Percentiles rank a stretch among this genome's conserved stretches.
These are phyloP conservation scores for Tolypocladium tundrense DNA, from an alignment of 2,329 filamentous ascomycete species.

Conservation along the genomic window DNA sequence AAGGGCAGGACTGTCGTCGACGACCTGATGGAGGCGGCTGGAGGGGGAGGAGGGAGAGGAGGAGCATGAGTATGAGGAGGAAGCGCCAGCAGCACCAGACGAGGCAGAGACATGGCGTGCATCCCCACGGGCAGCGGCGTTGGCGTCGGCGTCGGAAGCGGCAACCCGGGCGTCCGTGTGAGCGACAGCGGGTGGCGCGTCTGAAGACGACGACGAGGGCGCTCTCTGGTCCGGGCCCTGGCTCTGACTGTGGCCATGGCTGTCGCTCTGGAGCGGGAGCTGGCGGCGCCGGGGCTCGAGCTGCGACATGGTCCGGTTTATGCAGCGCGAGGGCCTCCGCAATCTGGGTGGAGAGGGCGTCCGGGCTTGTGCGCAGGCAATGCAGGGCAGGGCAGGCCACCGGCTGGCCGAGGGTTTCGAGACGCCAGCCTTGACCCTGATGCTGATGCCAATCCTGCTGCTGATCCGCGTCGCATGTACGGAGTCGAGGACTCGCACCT, in stretches of 20 bases:
- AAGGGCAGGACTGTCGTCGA: slow-evolving; percentile 37
- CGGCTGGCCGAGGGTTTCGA: slow-evolving; percentile 20
- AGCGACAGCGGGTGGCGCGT: background rate
- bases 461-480: slow-evolving; percentile 38
- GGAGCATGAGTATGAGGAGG: slow-evolving; percentile 2
- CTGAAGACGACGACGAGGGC: background rate
- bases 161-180: background rate
- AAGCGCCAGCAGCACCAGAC: background rate
- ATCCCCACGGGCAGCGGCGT: background rate
- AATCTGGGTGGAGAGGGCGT: slow-evolving; percentile 1
- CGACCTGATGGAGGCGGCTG: slow-evolving; percentile 9
- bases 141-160: background rate
- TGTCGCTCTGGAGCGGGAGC: slow-evolving; percentile 15
- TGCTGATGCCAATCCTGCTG: slow-evolving; percentile 21
- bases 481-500: background rate
- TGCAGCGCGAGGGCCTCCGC: slow-evolving; percentile 7
- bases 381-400: background rate
- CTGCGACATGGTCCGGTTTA: slow-evolving; percentile 38
- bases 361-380: background rate
- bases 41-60: slow-evolving; percentile 10
- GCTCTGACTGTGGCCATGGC: background rate
- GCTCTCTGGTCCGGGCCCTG: background rate
- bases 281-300: slow-evolving; percentile 36
- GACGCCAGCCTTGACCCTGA: slow-evolving; percentile 17
- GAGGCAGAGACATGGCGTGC: background rate